Percentiles rank a stretch among this genome's conserved stretches.
Evolutionary conservation across 345 rosid genomes (phyloP).

Genomic region (thale cress (Arabidopsis thaliana)): TAIR10.1 NC_003076.8:22565501-22566000

Average conservation of each 20-base stretch:
- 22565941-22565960: too few species aligned
- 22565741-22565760: neutral
- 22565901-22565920: too few species aligned
- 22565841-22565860: too few species aligned
- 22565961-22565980: too few species aligned
- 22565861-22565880: too few species aligned
- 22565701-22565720: neutral
- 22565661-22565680: neutral
- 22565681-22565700: conserved; percentile 10
- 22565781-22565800: too few species aligned
- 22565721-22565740: neutral
- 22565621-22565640: conserved; percentile 18
- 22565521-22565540: conserved; percentile 38
- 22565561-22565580: neutral
- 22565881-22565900: too few species aligned
- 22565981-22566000: too few species aligned
- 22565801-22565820: too few species aligned
- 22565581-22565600: neutral
- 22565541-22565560: neutral
- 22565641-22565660: conserved; percentile 17
- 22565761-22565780: too few species aligned
- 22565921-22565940: too few species aligned
- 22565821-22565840: too few species aligned
- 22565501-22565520: conserved; percentile 34
- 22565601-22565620: conserved; percentile 1